These are phyloP conservation scores for Licmophora abbreviata DNA, from an alignment of 108 stramenopile species.

Conservation along the genomic window DNA sequence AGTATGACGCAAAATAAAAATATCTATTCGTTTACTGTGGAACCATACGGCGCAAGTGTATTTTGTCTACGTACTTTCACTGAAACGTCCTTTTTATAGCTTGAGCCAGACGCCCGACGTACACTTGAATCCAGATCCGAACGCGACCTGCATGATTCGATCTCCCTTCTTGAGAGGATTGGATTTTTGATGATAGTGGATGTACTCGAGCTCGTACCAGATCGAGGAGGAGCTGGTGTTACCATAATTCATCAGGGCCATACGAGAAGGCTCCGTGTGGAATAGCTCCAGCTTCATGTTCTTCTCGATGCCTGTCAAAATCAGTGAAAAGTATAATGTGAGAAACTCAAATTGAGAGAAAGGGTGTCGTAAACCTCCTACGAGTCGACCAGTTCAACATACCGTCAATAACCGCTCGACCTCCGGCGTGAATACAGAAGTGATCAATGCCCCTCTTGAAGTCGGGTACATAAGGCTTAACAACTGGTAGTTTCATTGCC, in stretches of 20 bases:
- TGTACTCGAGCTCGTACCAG: constrained; percentile 98
- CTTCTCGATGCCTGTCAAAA: constrained; percentile 86
- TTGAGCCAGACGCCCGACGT: constrained; percentile 96
- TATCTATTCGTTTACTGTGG: too few relatives aligned
- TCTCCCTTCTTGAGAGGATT: constrained; percentile 87
- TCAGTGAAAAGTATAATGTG: not conserved
- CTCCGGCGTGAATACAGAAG: constrained; percentile 98
- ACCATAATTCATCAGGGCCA: constrained; percentile 89
- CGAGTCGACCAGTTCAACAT: constrained; percentile 11
- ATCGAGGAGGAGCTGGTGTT: constrained; percentile 95
- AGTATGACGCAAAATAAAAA: too few relatives aligned
- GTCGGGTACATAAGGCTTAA: constrained; percentile 90
- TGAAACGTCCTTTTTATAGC: constrained; percentile 27
- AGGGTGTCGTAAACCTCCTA: not conserved
- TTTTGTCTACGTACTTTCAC: too few relatives aligned
- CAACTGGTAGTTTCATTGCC: constrained; percentile 45
- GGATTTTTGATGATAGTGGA: constrained; percentile 80
- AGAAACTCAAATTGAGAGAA: not conserved
- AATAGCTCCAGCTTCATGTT: constrained; percentile 87
- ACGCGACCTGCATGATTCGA: constrained; percentile 92
- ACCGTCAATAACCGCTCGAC: constrained; percentile 94
- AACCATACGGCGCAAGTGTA: too few relatives aligned
- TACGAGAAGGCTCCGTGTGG: constrained; percentile 92
- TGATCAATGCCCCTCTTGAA: constrained; percentile 97
- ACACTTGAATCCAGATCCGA: constrained; percentile 98